phyloP scores from a whole-genome alignment of 2,329 filamentous ascomycete species.

The Curvularia hawaiiensis region DNA sequence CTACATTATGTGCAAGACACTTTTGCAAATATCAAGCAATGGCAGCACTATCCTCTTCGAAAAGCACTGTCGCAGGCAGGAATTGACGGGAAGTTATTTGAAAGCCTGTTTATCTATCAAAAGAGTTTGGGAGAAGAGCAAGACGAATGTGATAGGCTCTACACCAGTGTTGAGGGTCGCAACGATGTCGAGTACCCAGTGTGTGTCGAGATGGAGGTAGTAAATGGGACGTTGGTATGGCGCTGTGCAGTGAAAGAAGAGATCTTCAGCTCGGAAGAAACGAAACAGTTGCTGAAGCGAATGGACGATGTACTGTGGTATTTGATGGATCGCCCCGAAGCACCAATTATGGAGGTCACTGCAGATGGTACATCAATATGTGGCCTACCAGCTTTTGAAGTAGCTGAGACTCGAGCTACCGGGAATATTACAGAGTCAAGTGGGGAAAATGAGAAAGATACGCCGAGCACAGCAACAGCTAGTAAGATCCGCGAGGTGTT shows the following conservation, averaged over 20 bases:
- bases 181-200: conserved; percentile 81
- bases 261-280: conserved; percentile 56
- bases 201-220: conserved; percentile 78
- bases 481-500: conserved; percentile 54
- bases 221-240: conserved; percentile 65
- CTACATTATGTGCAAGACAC: conserved; percentile 75
- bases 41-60: conserved; percentile 79
- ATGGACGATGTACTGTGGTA: conserved; percentile 65
- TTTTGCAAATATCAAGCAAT: conserved; percentile 67
- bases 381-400: conserved; percentile 58
- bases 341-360: conserved; percentile 61
- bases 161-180: conserved; percentile 66
- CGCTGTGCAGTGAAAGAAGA: conserved; percentile 70
- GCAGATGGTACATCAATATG: conserved; percentile 65
- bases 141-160: conserved; percentile 48
- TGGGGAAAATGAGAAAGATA: background rate
- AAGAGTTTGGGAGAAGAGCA: conserved; percentile 49
- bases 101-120: conserved; percentile 71
- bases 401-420: background rate
- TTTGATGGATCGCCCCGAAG: conserved; percentile 58
- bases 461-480: conserved; percentile 42
- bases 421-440: background rate
- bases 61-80: conserved; percentile 64
- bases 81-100: conserved; percentile 59
- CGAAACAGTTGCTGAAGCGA: conserved; percentile 58